Base-by-base conservation (phyloP, 441 rosid genomes). In the Geranium incanum region DNA sequence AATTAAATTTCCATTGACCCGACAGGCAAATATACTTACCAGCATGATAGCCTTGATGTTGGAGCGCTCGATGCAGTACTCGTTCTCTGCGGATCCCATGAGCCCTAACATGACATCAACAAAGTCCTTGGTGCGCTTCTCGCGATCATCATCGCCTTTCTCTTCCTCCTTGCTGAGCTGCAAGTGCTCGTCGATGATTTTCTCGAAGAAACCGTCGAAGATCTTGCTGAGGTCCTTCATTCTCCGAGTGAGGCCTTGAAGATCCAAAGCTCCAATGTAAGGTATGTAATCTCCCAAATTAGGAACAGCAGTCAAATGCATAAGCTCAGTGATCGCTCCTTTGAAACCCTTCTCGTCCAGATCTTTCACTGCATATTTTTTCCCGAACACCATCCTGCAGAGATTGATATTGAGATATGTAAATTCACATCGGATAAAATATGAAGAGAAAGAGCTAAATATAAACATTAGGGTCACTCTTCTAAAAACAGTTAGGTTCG, bases 231-330 rank as follows among this genome's bases (percentile, higher is more conserved):
- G 8, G 0, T 69, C 70, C 78, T 83, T 81, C 82, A 80, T 77
- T 12, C 71, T 74, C 78, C 78, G 85, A 3, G 63, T 70, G 3
- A 84, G 69, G 1, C 85, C 84, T 45, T 81, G 86, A 72, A 80
- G 79, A 62, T 86, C 90, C 38, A 84, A 76, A 4, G 41, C 36
- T 0, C 72, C 80, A 36, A 83, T 48, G 13, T 55, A 81, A 6
- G 88, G 85, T 4, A 84, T 71, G 62, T 74, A 84, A 72, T 86
- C 80, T 4, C 81, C 84, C 23, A 83, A 28, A 68, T 86, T 86
- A 0, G 75, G 75, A 38, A 45, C 52, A 0, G 72, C 85, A 0
- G 16, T 1, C 19, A 83, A 62, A 1, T 65, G 57, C 83, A 81
- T 36, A 0, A 0, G 72, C 66, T 84, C 86, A 13, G 78, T 81